Percentiles rank a stretch among this genome's conserved stretches.
phyloP scores from a whole-genome alignment of 768 basidiomycete genomes.

The Suillus clintonianus region DNA sequence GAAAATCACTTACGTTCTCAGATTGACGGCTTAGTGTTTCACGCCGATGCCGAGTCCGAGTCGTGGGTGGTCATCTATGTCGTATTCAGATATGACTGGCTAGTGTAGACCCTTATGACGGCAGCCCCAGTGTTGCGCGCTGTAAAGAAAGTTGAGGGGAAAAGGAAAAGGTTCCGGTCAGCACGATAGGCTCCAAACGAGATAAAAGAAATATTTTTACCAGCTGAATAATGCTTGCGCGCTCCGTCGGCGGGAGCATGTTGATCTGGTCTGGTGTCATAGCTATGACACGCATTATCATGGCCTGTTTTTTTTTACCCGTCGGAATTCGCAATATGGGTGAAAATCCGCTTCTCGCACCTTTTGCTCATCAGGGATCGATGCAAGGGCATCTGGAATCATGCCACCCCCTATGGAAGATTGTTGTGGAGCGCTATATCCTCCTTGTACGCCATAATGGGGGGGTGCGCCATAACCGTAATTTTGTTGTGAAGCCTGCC shows the following conservation, averaged over 20 bases:
- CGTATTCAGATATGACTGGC: neutral
- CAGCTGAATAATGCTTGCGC: conserved; percentile 79
- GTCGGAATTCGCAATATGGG: neutral
- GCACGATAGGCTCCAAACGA: conserved; percentile 21
- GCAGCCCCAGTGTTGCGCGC: conserved; percentile 34
- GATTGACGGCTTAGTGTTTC: neutral
- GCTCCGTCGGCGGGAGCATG: conserved; percentile 68
- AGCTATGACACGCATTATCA: conserved; percentile 75
- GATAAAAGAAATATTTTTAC: conserved; percentile 43
- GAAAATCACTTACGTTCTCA: neutral
- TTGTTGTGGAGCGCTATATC: conserved; percentile 22
- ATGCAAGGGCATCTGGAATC: conserved; percentile 56
- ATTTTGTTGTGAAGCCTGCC: conserved; percentile 27
- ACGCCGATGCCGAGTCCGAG: neutral
- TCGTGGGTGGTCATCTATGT: neutral
- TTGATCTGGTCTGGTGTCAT: conserved; percentile 89
- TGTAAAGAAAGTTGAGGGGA: conserved; percentile 16
- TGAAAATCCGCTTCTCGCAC: conserved; percentile 17
- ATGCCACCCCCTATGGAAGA: conserved; percentile 11
- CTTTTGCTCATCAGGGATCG: conserved; percentile 71
- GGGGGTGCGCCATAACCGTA: conserved; percentile 11
- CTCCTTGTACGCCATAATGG: conserved; percentile 18
- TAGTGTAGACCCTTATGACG: conserved; percentile 20
- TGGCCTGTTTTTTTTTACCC: conserved; percentile 42
- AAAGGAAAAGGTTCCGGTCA: conserved; percentile 20